These are phyloP conservation scores for Hortiboletus campestris DNA, from an alignment of 768 basidiomycete species.

Conservation along the genomic window DNA sequence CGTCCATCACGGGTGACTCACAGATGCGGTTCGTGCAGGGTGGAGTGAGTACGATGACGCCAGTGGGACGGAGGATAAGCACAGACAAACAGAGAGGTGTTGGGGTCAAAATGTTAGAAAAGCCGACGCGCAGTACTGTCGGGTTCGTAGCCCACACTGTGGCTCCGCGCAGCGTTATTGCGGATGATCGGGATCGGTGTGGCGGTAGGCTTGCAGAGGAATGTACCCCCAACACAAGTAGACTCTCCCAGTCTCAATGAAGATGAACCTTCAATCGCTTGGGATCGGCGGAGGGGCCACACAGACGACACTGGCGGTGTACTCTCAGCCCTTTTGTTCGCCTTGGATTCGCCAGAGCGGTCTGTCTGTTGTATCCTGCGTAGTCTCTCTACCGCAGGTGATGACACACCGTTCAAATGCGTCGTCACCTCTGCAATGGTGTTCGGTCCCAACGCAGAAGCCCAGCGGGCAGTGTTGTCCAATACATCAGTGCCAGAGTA, in stretches of 20 bases:
- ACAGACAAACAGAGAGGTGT: background rate
- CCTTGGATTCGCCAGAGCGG: background rate
- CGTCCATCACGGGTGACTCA: conserved; percentile 17
- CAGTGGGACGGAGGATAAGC: background rate
- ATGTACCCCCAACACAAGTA: conserved; percentile 10
- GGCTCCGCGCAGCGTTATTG: conserved; percentile 25
- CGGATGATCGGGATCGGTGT: conserved; percentile 24
- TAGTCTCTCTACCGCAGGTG: conserved; percentile 20
- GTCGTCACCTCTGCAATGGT: conserved; percentile 23
- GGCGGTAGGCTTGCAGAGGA: conserved; percentile 28
- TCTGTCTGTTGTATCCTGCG: conserved; percentile 17
- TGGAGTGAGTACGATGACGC: background rate
- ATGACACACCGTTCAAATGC: conserved; percentile 12
- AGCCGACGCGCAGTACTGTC: conserved; percentile 9
- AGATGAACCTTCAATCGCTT: conserved; percentile 8
- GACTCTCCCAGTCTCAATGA: conserved; percentile 7
- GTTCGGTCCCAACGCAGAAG: conserved; percentile 21
- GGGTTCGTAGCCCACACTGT: conserved; percentile 25
- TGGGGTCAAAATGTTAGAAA: conserved; percentile 7
- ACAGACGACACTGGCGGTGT: conserved; percentile 27
- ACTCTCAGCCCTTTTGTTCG: conserved; percentile 28
- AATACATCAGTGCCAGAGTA: conserved; percentile 22
- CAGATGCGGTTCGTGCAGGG: conserved; percentile 1
- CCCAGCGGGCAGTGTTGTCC: conserved; percentile 30
- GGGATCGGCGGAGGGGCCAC: conserved; percentile 17